Conservation (phyloP, 805 yeast genomes). For the Wickerhamomyces tratensis region DNA sequence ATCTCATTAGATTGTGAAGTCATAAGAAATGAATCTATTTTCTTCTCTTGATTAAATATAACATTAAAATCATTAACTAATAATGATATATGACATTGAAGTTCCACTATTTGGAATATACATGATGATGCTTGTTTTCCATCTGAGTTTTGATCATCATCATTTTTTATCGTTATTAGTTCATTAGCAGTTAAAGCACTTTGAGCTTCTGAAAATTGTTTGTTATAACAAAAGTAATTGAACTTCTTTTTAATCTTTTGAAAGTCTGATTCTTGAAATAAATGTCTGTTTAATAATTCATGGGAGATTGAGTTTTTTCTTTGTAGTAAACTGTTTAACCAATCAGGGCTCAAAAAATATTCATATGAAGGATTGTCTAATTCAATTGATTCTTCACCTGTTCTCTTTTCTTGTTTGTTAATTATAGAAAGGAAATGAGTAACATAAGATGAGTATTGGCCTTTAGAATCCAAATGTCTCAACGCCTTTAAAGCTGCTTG, state of each 20-base stretch:
- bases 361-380: too few species aligned
- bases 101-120: constrained; percentile 11
- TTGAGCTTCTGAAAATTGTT: constrained; percentile 13
- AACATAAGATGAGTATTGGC: neutral
- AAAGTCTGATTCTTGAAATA: constrained; percentile 15
- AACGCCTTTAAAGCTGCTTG: neutral
- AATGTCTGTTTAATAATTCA: constrained; percentile 9
- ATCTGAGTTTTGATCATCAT: too few species aligned
- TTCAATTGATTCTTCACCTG: too few species aligned
- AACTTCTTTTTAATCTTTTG: constrained; percentile 10
- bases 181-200: constrained; percentile 2
- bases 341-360: constrained; percentile 3
- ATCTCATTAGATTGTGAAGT: constrained; percentile 14
- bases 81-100: constrained; percentile 13
- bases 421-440: neutral
- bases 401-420: neutral
- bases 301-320: constrained; percentile 3
- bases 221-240: constrained; percentile 7
- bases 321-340: constrained; percentile 1
- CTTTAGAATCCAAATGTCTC: neutral
- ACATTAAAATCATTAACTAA: constrained; percentile 9
- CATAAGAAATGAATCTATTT: constrained; percentile 12
- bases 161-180: too few species aligned
- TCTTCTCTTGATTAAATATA: constrained; percentile 14
- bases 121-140: neutral